phyloP scores from a whole-genome alignment of 1,284 basidiomycete species.

The Ceratobasidium sp. region DNA sequence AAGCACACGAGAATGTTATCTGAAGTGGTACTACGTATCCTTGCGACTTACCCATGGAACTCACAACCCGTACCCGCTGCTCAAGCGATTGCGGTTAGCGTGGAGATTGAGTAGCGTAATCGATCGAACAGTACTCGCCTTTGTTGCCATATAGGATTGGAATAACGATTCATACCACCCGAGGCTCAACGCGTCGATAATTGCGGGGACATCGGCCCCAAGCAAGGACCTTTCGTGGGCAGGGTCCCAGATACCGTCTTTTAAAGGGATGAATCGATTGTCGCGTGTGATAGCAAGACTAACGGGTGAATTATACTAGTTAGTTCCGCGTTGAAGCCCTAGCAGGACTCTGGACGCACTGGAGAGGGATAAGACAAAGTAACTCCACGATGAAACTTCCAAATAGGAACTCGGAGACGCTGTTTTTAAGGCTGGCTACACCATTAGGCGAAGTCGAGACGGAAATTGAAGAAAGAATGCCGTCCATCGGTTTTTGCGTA shows the following conservation, averaged over 20 bases:
- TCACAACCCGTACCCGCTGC: slow-evolving; percentile 71
- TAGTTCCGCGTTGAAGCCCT: no score
- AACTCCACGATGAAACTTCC: slow-evolving; percentile 47
- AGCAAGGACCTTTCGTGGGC: slow-evolving; percentile 67
- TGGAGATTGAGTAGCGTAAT: neutral
- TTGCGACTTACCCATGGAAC: slow-evolving; percentile 67
- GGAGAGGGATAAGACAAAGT: slow-evolving; percentile 48
- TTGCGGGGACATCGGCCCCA: slow-evolving; percentile 69
- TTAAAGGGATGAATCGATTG: slow-evolving; percentile 72
- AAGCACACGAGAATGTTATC: neutral
- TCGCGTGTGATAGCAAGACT: slow-evolving; percentile 67
- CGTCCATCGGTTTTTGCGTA: slow-evolving; percentile 67
- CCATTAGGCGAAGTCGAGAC: slow-evolving; percentile 44
- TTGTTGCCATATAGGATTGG: slow-evolving; percentile 71
- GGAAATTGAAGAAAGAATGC: slow-evolving; percentile 59
- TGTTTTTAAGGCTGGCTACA: neutral
- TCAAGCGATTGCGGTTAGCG: neutral
- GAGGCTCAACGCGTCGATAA: slow-evolving; percentile 68
- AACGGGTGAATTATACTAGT: no score
- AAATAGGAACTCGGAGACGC: slow-evolving; percentile 27
- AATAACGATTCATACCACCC: slow-evolving; percentile 78
- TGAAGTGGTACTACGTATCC: no score
- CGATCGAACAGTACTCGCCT: slow-evolving; percentile 56
- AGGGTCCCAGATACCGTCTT: slow-evolving; percentile 69
- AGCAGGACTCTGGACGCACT: slow-evolving; percentile 25